Conservation (phyloP, 768 basidiomycete species). For the Boletus rex-veris region DNA sequence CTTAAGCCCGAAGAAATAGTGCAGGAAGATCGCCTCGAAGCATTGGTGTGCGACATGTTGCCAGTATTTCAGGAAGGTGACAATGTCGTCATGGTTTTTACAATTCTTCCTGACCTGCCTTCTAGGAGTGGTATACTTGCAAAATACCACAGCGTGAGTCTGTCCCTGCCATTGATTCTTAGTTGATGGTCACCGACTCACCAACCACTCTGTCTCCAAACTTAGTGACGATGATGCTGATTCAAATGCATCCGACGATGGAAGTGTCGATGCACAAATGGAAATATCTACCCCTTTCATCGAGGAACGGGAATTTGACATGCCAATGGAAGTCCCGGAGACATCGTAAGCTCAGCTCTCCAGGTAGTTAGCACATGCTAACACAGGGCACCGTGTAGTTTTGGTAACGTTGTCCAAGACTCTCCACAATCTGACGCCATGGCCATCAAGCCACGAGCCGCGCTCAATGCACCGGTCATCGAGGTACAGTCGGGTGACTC, state of each 20-base stretch:
- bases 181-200: neutral
- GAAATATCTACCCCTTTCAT: too few relatives aligned
- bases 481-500: neutral
- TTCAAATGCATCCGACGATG: too few relatives aligned
- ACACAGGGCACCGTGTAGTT: neutral
- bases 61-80: neutral
- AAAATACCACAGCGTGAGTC: neutral
- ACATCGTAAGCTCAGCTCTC: neutral
- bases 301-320: too few relatives aligned
- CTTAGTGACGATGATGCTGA: too few relatives aligned
- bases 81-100: neutral
- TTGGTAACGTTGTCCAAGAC: neutral
- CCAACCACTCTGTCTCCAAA: too few relatives aligned
- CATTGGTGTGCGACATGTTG: neutral
- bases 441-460: neutral
- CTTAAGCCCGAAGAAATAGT: neutral
- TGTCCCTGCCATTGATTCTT: neutral
- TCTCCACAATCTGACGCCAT: neutral
- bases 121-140: neutral
- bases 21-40: neutral
- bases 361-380: neutral
- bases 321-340: neutral
- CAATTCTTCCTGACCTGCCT: neutral
- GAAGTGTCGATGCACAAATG: too few relatives aligned
- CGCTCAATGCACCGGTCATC: neutral